phyloP scores from a whole-genome alignment of 805 yeast species.

The Deakozyma indianensis region DNA sequence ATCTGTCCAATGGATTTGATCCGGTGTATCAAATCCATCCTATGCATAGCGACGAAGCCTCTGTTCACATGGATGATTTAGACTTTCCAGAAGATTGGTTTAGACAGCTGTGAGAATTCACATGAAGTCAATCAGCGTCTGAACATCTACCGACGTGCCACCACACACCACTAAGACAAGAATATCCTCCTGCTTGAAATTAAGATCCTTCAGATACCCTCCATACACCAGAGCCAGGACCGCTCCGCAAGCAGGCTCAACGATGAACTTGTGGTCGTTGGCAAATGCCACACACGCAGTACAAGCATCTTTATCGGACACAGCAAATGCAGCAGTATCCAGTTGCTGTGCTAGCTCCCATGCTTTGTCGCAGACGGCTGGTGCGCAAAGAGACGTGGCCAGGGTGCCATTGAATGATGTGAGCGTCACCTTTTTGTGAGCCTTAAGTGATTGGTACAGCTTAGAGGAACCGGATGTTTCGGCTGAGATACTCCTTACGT shows the following conservation, averaged over 20 bases:
- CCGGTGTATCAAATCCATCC: no score
- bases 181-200: slow-evolving; percentile 4
- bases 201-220: background rate
- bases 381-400: slow-evolving; percentile 54
- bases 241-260: slow-evolving; percentile 68
- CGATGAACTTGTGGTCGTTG: slow-evolving; percentile 33
- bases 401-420: slow-evolving; percentile 29
- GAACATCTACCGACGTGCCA: slow-evolving; percentile 3
- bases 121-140: background rate
- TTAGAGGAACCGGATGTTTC: slow-evolving; percentile 55
- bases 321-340: slow-evolving; percentile 30
- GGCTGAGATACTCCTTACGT: slow-evolving; percentile 30
- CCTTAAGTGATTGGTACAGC: slow-evolving; percentile 34
- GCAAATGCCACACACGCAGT: slow-evolving; percentile 37
- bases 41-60: no score
- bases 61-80: no score
- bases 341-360: slow-evolving; percentile 28
- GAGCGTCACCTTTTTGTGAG: slow-evolving; percentile 30
- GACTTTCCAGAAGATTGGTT: no score
- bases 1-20: no score
- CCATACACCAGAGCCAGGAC: slow-evolving; percentile 33
- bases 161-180: slow-evolving; percentile 12
- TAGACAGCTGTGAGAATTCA: no score
- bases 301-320: slow-evolving; percentile 43
- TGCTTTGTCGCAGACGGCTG: slow-evolving; percentile 37